Evolutionary conservation across 2,329 filamentous ascomycete species (phyloP), one percentile per base, ranked within the genome.

Genomic region (Penicillium sp.): DNA sequence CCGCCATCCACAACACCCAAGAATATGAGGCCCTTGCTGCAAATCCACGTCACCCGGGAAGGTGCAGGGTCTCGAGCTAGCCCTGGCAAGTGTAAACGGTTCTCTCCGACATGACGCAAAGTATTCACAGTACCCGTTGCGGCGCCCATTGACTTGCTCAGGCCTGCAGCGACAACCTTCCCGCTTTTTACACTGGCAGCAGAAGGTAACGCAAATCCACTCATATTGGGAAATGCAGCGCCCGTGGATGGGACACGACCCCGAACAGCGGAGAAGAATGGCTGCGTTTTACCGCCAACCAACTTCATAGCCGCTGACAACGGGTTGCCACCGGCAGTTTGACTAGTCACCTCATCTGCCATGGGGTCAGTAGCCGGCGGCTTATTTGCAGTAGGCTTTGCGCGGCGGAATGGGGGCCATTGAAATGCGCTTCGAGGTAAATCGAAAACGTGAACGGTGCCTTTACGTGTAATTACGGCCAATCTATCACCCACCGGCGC

Each of bases 391-490:
- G 71, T 65, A 35, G 79, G 77, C 45, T 79, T 78, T 42, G 86
- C 68, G 48, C 76, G 75, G 23, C 78, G 76, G 60, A 78, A 87
- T 25, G 92, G 90, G 41, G 93, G 93, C 93, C 93, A 96, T 64
- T 89, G 86, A 66, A 93, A 93, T 5, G 91, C 90, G 61, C 86
- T 89, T 45, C 86, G 82, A 9, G 92, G 91, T 74, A 97, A 85
- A 64, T 96, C 90, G 63, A 96, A 88, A 43, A 97, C 84, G 75
- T 99, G 94, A 12, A 97, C 87, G 9, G 94, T 99, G n/a, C 93
- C 92, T 66, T 93, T 90, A 68, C 96, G 91, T 0, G 94, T 97
- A 27, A 97, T 86, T 77, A 99, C 87, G 1, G 93, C 93, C 39
- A 96, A 78, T 58, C 90, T 88, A 70, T 96, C 90, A 23, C 90